phyloP scores from a whole-genome alignment of 768 basidiomycete genomes.

The Termitomyces sp. region DNA sequence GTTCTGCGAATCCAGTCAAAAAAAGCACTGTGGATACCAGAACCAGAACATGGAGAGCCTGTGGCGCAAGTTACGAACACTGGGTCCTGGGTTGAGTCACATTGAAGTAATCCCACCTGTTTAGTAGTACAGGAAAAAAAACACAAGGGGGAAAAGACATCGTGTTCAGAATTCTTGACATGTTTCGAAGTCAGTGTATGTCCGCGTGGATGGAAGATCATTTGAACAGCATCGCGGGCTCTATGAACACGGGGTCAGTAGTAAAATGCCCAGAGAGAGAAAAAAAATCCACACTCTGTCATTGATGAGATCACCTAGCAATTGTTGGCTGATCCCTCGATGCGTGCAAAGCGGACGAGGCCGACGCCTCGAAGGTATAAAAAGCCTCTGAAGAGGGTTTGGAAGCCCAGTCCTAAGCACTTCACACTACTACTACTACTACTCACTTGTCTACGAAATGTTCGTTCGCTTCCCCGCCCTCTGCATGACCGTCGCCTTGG shows the following conservation, averaged over 20 bases:
- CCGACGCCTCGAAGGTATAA: background rate
- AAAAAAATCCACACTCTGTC: slow-evolving; percentile 1
- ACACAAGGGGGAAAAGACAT: background rate
- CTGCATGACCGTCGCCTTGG: slow-evolving; percentile 10
- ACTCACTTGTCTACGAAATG: slow-evolving; percentile 5
- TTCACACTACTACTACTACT: background rate
- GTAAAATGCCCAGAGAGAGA: background rate
- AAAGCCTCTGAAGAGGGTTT: background rate
- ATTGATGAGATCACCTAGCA: background rate
- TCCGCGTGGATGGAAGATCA: background rate
- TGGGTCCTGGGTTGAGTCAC: background rate
- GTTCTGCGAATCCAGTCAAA: background rate
- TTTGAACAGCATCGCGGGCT: background rate
- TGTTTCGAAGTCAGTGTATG: background rate
- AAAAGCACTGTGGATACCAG: background rate
- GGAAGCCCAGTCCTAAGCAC: slow-evolving; percentile 6
- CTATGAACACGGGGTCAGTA: background rate
- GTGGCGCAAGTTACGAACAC: background rate
- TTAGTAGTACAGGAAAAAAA: background rate
- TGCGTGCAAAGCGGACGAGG: background rate
- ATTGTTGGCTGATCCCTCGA: background rate
- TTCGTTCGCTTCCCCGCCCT: slow-evolving; percentile 9
- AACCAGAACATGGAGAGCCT: background rate
- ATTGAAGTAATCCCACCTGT: background rate
- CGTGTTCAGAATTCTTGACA: background rate